phyloP scores from a whole-genome alignment of 768 basidiomycete species.

The Lentinula aciculospora region DNA sequence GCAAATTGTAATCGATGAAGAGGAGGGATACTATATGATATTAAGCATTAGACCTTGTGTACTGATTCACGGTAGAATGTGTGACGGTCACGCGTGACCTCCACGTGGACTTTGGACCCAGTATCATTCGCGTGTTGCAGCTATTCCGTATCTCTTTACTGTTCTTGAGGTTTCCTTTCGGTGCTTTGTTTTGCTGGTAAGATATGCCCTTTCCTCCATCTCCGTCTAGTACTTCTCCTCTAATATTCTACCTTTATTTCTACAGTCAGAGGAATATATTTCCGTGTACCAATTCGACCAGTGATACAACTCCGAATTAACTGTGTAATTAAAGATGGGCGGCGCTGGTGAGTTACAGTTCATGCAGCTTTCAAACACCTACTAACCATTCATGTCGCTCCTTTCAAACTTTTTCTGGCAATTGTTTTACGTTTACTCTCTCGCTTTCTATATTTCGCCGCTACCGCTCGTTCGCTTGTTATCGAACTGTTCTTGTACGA shows the following conservation, averaged over 20 bases:
- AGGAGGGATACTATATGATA: neutral
- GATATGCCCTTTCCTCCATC: neutral
- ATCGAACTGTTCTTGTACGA: neutral
- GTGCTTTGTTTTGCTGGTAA: neutral
- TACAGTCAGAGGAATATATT: neutral
- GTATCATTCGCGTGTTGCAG: neutral
- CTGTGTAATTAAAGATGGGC: constrained; percentile 25
- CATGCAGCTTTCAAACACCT: neutral
- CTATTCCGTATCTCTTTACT: neutral
- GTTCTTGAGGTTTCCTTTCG: neutral
- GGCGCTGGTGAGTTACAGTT: constrained; percentile 32
- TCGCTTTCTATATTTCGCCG: neutral
- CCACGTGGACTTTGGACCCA: neutral
- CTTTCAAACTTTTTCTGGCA: neutral
- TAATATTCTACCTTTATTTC: neutral
- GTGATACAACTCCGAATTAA: neutral
- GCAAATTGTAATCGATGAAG: neutral
- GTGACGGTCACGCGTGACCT: neutral
- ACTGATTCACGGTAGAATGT: neutral
- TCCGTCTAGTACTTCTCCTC: neutral
- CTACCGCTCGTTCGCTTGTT: too few relatives aligned
- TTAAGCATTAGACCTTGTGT: neutral
- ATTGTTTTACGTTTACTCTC: neutral
- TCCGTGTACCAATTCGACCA: neutral
- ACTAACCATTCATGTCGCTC: neutral